Base-by-base conservation (phyloP, 1,139 yeast genomes). In the Candida tetrigidarum region DNA sequence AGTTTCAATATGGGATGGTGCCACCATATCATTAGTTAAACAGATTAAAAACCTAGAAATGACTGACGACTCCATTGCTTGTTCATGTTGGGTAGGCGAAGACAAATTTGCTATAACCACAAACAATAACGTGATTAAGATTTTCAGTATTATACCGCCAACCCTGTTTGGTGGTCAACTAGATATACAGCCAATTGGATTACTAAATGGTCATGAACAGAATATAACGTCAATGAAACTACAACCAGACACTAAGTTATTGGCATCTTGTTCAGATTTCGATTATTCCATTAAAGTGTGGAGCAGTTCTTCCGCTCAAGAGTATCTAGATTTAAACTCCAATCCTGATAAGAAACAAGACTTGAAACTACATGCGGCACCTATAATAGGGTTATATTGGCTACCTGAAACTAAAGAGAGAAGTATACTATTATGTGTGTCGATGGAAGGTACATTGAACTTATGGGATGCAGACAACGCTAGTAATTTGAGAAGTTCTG, bases 251-350 rank as follows among this genome's bases (percentile, higher is more conserved):
- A 67, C 78, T 4, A 81, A 79, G 51, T 62, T 84, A 34, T 69
- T 91, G 37, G 83, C 90, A 1, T 81, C 92, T 1, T 83, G 88
- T 11, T 83, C 95, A 2, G 96, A 88, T 59, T 58, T 51, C 34
- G 97, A 91, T 59, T 77, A 80, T 46, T 68, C 78, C 0, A 73
- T 90, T 9, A 78, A 89, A 54, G 70, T 90, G 12, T 91, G 96
- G 96, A 78, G 75, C 55, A 83, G 88, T 25, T 76, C 78, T 18
- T 76, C 81, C 20, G 65, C 80, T 16, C 81, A 77, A 44, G 74
- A 71, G 27, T 57, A 64, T 12, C 50, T 66, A 12, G 69, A 64
- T 36, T 54, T 74, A 35, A 65, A 61, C 42, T 51, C 48, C 10
- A 42, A 42, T 16, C 44, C 44, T 3, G 44, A 56, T 1, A 54